Percentiles rank a stretch among this genome's conserved stretches.
These are phyloP conservation scores for Rhypophila decipiens DNA, from an alignment of 495 filamentous ascomycete species.

Conservation along the genomic window DNA sequence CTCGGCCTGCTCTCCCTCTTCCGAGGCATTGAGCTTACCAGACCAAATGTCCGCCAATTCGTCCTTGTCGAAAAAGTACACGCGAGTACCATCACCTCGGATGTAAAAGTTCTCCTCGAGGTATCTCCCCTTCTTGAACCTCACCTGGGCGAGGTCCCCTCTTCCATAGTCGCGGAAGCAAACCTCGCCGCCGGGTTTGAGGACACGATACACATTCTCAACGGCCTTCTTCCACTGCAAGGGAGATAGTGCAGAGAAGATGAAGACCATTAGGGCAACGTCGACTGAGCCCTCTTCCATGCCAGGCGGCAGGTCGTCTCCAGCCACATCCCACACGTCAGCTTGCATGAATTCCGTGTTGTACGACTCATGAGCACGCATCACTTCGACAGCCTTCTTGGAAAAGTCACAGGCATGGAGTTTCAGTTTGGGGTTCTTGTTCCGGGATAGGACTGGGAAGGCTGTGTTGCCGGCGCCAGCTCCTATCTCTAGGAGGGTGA, in stretches of 20 bases:
- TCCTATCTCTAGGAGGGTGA: conserved; percentile 78
- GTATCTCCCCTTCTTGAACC: conserved; percentile 90
- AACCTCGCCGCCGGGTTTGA: conserved; percentile 85
- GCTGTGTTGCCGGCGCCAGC: conserved; percentile 95
- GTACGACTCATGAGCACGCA: conserved; percentile 61
- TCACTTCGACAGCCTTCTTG: conserved; percentile 81
- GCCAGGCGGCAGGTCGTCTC: conserved; percentile 64
- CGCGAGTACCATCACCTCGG: conserved; percentile 87
- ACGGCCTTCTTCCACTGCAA: conserved; percentile 78
- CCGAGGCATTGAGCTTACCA: conserved; percentile 21
- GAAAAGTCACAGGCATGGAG: conserved; percentile 94
- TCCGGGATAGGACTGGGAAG: conserved; percentile 77
- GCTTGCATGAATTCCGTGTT: conserved; percentile 64
- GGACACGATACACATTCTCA: conserved; percentile 67
- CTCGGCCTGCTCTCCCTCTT: conserved; percentile 21
- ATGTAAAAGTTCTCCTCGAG: conserved; percentile 96
- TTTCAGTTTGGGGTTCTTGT: conserved; percentile 69
- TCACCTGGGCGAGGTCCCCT: conserved; percentile 91
- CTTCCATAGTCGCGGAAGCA: conserved; percentile 94
- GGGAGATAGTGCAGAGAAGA: conserved; percentile 87
- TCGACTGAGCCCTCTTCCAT: conserved; percentile 73
- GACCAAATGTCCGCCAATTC: conserved; percentile 77
- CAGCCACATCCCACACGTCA: conserved; percentile 85
- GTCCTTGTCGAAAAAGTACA: conserved; percentile 92
- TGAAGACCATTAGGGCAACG: conserved; percentile 89